These are phyloP conservation scores for Arthromyces matolae DNA, from an alignment of 768 basidiomycete genomes.

Conservation along the genomic window DNA sequence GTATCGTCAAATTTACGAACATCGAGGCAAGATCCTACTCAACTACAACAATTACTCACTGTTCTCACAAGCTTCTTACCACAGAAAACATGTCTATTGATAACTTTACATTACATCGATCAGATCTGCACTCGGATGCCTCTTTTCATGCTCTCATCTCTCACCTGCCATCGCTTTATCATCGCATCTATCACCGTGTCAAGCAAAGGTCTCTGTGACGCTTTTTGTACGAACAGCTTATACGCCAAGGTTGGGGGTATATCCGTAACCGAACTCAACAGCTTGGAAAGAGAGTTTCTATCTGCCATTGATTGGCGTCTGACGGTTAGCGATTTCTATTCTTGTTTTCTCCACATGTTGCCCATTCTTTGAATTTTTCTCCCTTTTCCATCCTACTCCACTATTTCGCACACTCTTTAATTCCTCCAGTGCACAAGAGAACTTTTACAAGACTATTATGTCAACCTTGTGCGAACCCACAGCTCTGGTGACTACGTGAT, in stretches of 20 bases:
- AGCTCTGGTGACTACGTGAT: slow-evolving; percentile 57
- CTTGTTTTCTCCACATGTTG: slow-evolving; percentile 15
- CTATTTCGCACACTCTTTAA: slow-evolving; percentile 25
- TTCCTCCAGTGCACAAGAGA: slow-evolving; percentile 79
- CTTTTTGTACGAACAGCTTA: slow-evolving; percentile 90
- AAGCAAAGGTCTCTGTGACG: slow-evolving; percentile 93
- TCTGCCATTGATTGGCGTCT: slow-evolving; percentile 90
- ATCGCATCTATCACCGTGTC: slow-evolving; percentile 91
- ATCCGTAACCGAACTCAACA: slow-evolving; percentile 84
- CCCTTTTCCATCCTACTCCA: slow-evolving; percentile 5
- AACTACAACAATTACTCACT: not conserved
- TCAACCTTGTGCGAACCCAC: slow-evolving; percentile 88
- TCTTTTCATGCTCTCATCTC: slow-evolving; percentile 88
- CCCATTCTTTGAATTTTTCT: no score
- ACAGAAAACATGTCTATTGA: slow-evolving; percentile 76
- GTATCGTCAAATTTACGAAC: slow-evolving; percentile 93
- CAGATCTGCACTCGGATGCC: slow-evolving; percentile 87
- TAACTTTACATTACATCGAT: slow-evolving; percentile 88
- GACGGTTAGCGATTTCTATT: slow-evolving; percentile 59
- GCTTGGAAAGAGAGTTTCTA: slow-evolving; percentile 93
- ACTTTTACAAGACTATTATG: slow-evolving; percentile 88
- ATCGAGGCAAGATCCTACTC: slow-evolving; percentile 66
- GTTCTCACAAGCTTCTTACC: not conserved
- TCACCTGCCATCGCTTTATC: slow-evolving; percentile 97
- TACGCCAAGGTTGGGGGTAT: slow-evolving; percentile 98